Evolutionary conservation across 2,329 filamentous ascomycete genomes (phyloP), one percentile per base, ranked within the genome.

Genomic region (Penicillium vulpinum): DNA sequence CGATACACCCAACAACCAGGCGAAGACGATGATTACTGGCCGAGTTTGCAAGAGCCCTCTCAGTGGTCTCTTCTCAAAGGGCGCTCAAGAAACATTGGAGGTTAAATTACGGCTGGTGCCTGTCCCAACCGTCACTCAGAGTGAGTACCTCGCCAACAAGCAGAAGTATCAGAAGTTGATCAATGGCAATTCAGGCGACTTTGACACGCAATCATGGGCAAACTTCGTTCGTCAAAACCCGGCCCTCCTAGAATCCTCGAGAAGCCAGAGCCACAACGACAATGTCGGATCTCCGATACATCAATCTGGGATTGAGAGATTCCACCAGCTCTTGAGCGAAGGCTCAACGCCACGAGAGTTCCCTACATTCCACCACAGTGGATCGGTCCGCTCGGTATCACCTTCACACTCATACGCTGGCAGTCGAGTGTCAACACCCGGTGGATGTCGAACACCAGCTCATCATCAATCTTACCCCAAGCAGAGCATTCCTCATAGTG

Each of bases 91-190:
- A 75, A 97, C 90, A 0, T 78, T 99, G 57, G 94, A 99, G 77
- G 93, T 99, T 63, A 96, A 89, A 73, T 81, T 99, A 59, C 92
- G 91, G 70, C 81, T 99, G 55, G 88, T 92, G 2, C 88, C 88
- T 16, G 88, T 96, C 35, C 83, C 87, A 18, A 89, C 84, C 51
- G 82, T 81, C 31, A 73, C 83, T 61, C 83, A 86, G 70, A 83
- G 78, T 60, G 83, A 87, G 73, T 86, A 85, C 64, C 70, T 83
- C 40, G 81, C 81, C 63, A 85, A 78, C 59, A 85, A 86, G 80
- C 83, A 85, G 63, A 82, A 80, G 57, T 83, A 86, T 63, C 80
- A 83, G 41, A 83, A 82, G 62, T 67, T 85, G 54, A 87, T 82
- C 72, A 81, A 81, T 61, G 73, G 81, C 28, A 80, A 84, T 59